Conservation (phyloP, 1,139 yeast species). For the Eremothecium coryli region DNA sequence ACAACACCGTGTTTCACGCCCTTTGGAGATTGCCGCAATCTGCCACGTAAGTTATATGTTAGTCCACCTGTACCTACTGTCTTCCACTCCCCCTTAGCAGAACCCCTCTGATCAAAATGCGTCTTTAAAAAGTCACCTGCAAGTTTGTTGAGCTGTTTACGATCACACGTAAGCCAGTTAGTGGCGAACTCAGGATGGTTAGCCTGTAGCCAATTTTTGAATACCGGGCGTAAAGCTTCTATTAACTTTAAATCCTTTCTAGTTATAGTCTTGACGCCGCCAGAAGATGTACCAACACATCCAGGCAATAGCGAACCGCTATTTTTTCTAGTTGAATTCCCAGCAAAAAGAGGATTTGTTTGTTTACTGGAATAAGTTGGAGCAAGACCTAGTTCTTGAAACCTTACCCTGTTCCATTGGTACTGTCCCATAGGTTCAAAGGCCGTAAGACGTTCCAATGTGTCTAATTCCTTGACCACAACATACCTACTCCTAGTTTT, state of each 20-base stretch:
- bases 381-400: constrained; percentile 43
- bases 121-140: constrained; percentile 33
- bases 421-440: constrained; percentile 43
- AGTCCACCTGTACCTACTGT: constrained; percentile 67
- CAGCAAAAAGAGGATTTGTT: constrained; percentile 30
- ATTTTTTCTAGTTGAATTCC: constrained; percentile 18
- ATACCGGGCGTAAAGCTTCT: constrained; percentile 27
- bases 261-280: constrained; percentile 11
- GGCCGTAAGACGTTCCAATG: constrained; percentile 42
- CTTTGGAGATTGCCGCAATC: constrained; percentile 63
- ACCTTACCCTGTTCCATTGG: constrained; percentile 41
- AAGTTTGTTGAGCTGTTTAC: constrained; percentile 30
- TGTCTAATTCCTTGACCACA: constrained; percentile 44
- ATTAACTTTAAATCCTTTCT: constrained; percentile 13
- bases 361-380: constrained; percentile 21
- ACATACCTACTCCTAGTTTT: constrained; percentile 41
- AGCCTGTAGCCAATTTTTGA: constrained; percentile 35
- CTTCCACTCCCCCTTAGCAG: constrained; percentile 14
- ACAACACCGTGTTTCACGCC: constrained; percentile 54
- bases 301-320: constrained; percentile 15
- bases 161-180: constrained; percentile 22
- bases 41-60: constrained; percentile 62
- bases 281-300: constrained; percentile 11
- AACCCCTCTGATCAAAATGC: constrained; percentile 14
- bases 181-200: constrained; percentile 33